These are phyloP conservation scores for Tausonia pullulans DNA, from an alignment of 1,284 basidiomycete species.

Conservation along the genomic window DNA sequence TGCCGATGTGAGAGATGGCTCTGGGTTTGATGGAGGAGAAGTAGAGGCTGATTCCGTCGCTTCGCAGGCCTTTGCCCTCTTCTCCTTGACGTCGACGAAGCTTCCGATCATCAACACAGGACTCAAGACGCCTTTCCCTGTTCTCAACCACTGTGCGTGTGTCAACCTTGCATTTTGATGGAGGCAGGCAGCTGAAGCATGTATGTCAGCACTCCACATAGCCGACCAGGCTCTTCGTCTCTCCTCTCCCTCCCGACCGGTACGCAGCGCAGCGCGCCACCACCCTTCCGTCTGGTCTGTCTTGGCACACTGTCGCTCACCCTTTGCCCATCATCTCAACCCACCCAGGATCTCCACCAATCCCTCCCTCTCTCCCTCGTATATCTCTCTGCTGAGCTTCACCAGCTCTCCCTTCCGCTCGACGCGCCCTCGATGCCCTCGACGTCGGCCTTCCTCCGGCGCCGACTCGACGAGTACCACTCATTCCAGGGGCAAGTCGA, in stretches of 20 bases:
- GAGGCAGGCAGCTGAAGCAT: neutral
- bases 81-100: constrained; percentile 9
- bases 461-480: constrained; percentile 9
- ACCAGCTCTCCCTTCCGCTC: constrained; percentile 15
- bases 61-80: constrained; percentile 11
- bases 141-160: constrained; percentile 15
- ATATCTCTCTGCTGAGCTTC: constrained; percentile 13
- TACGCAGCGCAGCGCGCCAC: neutral
- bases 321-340: neutral
- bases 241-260: neutral
- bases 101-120: constrained; percentile 1
- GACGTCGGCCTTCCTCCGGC: constrained; percentile 3
- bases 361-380: constrained; percentile 13
- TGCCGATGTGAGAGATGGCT: constrained; percentile 44
- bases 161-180: neutral
- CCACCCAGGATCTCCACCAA: constrained; percentile 6
- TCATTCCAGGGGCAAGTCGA: neutral
- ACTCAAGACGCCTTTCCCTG: constrained; percentile 12
- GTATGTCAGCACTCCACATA: constrained; percentile 7
- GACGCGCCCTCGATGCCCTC: constrained; percentile 5
- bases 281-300: neutral
- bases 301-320: neutral
- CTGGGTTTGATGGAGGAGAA: neutral
- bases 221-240: constrained; percentile 12
- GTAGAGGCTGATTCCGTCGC: neutral